Evolutionary conservation across 768 basidiomycete species (phyloP).

Genomic region (Rhodotorula graminis): DNA sequence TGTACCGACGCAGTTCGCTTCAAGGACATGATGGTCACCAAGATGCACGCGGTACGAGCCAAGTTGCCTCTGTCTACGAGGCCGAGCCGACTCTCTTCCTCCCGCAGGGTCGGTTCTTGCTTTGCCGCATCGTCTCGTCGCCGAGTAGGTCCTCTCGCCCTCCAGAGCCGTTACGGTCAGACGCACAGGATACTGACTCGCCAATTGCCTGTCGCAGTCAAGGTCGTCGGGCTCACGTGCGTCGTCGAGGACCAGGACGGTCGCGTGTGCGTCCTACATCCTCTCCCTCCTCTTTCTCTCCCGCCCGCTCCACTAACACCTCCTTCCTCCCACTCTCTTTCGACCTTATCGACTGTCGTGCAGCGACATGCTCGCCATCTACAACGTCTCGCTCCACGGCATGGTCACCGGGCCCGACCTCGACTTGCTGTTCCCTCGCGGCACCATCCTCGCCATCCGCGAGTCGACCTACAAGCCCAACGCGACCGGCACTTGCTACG

Average conservation of each 20-base stretch:
- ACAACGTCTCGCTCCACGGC: not conserved
- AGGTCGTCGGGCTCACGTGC: not conserved
- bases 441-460: slow-evolving; percentile 45
- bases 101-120: not conserved
- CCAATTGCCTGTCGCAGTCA: not conserved
- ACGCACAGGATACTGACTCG: too few relatives aligned
- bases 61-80: too few relatives aligned
- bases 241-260: slow-evolving; percentile 8
- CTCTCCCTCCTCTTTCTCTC: too few relatives aligned
- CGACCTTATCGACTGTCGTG: too few relatives aligned
- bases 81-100: not conserved
- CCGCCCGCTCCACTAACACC: too few relatives aligned
- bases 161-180: too few relatives aligned
- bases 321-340: not conserved
- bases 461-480: slow-evolving; percentile 45
- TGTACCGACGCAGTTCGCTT: not conserved
- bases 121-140: not conserved
- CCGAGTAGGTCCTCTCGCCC: not conserved
- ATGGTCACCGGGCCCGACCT: slow-evolving; percentile 19
- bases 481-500: slow-evolving; percentile 6
- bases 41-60: not conserved
- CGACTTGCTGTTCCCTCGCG: slow-evolving; percentile 45
- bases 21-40: not conserved
- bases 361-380: slow-evolving; percentile 1
- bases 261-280: not conserved